Base-by-base conservation (phyloP, 108 stramenopile genomes). In the Cylindrotheca closterium region DNA sequence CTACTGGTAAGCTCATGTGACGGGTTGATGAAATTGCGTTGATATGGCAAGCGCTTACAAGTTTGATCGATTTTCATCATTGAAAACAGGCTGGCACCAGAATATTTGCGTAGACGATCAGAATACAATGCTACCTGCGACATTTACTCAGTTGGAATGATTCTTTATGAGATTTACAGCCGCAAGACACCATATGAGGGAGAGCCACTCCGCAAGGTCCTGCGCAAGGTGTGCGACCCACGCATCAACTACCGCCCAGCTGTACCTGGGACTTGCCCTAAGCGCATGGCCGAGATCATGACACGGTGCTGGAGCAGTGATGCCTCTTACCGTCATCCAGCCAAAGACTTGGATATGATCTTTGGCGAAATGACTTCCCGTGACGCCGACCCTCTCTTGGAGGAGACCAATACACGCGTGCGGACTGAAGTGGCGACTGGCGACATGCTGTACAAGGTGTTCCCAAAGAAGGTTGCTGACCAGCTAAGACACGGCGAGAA, bases 11-110 rank as follows among this genome's bases (percentile, higher is more conserved):
- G 37, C 15, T 42, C 10, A 42, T 7, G 10, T 42, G 37, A n/a
- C n/a, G n/a, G n/a, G n/a, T n/a, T n/a, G n/a, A n/a, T n/a, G n/a
- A n/a, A n/a, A n/a, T n/a, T n/a, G n/a, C n/a, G n/a, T n/a, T n/a
- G n/a, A n/a, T 42, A 15, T 15, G 7, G 10, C 37, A 42, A 7
- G 7, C 37, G 37, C 15, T 42, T 7, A 15, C 15, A 7, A 42
- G 10, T 42, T 10, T 15, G 15, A 42, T n/a, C n/a, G 10, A 42
- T 42, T 42, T 42, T 42, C 15, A 10, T 15, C 15, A 42, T 10
- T 42, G 37, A 42, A 7, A 42, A 10, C 37, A 42, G 37, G 92
- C 97, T 97, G 98, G 95, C 93, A 2, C 96, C 96, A 2, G 96
- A 93, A 64, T 48, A 80, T 18, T 58, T 86, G 25, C 56, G 77